These are phyloP conservation scores for Aquilaria sinensis DNA, from an alignment of 345 rosid species.

Conservation along the genomic window DNA sequence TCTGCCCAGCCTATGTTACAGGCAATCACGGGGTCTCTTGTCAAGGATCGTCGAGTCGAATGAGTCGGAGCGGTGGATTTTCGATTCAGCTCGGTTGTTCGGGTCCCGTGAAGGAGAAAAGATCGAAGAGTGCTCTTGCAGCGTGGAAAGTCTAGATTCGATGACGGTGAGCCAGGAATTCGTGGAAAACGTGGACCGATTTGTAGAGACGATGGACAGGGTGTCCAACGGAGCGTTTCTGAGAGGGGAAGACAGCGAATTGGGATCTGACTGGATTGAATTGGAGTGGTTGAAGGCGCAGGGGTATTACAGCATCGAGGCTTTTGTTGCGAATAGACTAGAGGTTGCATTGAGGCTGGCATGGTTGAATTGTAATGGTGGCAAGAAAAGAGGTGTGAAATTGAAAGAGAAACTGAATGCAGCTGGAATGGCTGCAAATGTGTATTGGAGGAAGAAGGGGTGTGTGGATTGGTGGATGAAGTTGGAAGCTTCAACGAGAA, in stretches of 20 bases:
- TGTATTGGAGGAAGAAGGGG: constrained; percentile 89
- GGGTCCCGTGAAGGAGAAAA: constrained; percentile 61
- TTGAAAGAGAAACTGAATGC: constrained; percentile 67
- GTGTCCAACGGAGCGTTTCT: constrained; percentile 63
- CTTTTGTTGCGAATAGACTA: constrained; percentile 73
- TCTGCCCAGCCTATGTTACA: constrained; percentile 76
- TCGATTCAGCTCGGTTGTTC: constrained; percentile 60
- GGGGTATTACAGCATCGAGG: constrained; percentile 81
- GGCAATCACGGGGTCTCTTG: constrained; percentile 66
- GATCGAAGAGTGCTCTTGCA: constrained; percentile 44
- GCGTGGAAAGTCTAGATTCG: constrained; percentile 48
- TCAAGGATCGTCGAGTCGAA: constrained; percentile 60
- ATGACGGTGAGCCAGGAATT: constrained; percentile 52
- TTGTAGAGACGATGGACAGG: constrained; percentile 61
- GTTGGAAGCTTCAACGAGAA: constrained; percentile 45
- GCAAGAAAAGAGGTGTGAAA: constrained; percentile 71
- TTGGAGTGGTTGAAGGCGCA: constrained; percentile 76
- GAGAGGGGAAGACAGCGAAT: constrained; percentile 66
- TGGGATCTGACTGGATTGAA: constrained; percentile 84
- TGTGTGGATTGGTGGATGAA: constrained; percentile 85
- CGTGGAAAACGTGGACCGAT: constrained; percentile 51
- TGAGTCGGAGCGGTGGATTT: constrained; percentile 36
- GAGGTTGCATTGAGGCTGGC: constrained; percentile 88
- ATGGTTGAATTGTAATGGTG: constrained; percentile 63
- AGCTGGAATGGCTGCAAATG: constrained; percentile 55